Evolutionary conservation across 2,329 filamentous ascomycete species (phyloP), one percentile per base, ranked within the genome.

Genomic region (Scedosporium minutisporum): DNA sequence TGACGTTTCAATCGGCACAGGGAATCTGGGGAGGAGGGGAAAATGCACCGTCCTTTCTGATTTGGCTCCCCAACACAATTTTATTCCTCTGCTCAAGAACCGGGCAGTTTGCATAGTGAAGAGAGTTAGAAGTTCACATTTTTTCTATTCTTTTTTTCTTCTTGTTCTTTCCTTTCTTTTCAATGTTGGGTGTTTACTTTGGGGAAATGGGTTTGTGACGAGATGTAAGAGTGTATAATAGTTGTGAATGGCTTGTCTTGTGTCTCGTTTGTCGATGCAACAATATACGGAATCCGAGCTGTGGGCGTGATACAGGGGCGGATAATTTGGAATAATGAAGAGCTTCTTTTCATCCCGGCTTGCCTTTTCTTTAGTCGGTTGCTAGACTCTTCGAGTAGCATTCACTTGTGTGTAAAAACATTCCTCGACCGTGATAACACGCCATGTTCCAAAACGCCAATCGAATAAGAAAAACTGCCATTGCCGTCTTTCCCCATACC

Each of bases 191-290:
- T 23, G n/a, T 48, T 48, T 6, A 21, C 16, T 18, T 18, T 1
- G 10, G n/a, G 18, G 44, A 48, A 18, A 21, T 48, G 44, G 44
- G n/a, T 48, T 48, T 48, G 44, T 21, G 12, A 55, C 18, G 23
- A 23, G 51, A 27, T 55, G 18, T 25, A 55, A 55, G 51, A 55
- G 51, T 55, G 51, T 55, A 55, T 23, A 55, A 55, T 55, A 55
- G 51, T 64, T 33, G 64, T 21, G 62, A 64, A 62, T 64, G 18
- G 58, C 58, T 60, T 18, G 44, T 48, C 16, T 48, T 48, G n/a
- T 27, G 18, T 55, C 21, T 23, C 21, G 51, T 55, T 55, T 29
- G 33, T 38, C 33, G 33, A 14, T 38, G 33, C 33, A 38, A 38
- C 33, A 38, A 38, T 38, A 38, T 38, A 38, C 12, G 44, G 44